phyloP scores from a whole-genome alignment of 768 basidiomycete genomes.

The Naematelia aurantialba region DNA sequence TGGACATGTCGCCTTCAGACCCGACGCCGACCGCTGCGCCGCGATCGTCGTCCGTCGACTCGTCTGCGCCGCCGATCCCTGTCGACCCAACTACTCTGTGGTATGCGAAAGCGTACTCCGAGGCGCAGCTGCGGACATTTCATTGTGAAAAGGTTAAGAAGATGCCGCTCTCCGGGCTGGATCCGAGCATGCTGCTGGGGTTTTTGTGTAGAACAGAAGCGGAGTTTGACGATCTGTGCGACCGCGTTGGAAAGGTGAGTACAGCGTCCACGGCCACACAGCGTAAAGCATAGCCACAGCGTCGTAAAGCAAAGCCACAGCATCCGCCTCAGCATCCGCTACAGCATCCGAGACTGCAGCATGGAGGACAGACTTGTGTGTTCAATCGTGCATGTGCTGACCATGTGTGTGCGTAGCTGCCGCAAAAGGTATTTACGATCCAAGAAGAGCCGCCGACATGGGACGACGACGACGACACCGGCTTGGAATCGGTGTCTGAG shows the following conservation, averaged over 20 bases:
- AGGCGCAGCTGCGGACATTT: conserved; percentile 75
- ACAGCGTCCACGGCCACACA: too few species aligned
- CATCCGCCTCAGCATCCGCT: too few species aligned
- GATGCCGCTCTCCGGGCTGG: conserved; percentile 84
- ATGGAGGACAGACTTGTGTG: not conserved
- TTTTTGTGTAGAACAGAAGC: conserved; percentile 77
- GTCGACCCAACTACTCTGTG: conserved; percentile 48
- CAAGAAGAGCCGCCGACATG: conserved; percentile 84
- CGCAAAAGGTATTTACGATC: conserved; percentile 72
- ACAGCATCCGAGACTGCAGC: not conserved
- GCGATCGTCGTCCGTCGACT: not conserved
- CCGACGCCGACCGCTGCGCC: conserved; percentile 47
- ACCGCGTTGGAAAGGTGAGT: conserved; percentile 68
- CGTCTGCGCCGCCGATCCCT: conserved; percentile 25
- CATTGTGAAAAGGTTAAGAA: conserved; percentile 95
- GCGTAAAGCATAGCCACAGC: conserved; percentile 5
- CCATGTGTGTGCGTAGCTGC: conserved; percentile 55
- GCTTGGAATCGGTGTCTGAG: conserved; percentile 77
- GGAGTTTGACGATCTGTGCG: conserved; percentile 80
- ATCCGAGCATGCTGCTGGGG: conserved; percentile 95
- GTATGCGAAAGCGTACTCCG: conserved; percentile 69
- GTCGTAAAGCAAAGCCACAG: too few species aligned
- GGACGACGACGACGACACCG: conserved; percentile 63
- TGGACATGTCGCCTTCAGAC: conserved; percentile 21
- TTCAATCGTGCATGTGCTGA: conserved; percentile 4